Evolutionary conservation across 164 flowering plant genomes (phyloP), one percentile per base, ranked within the genome.

Genomic region (Umbilicus rupestris): DNA sequence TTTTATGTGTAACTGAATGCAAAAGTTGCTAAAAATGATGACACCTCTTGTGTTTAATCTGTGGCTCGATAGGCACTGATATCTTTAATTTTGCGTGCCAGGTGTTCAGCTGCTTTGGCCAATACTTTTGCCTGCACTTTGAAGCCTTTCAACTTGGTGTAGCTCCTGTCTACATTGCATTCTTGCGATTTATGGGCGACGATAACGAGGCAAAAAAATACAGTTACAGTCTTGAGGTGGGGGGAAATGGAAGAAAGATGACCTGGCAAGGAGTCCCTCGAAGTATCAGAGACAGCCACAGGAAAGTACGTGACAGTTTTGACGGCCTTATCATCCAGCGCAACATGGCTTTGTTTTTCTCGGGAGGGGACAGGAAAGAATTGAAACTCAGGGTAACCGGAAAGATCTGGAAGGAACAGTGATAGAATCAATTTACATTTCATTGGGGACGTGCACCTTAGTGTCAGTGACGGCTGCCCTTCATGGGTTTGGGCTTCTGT

Each of bases 101-200:
- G 82, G 82, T 79, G 22, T 79, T 79, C 70, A 76, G 79, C 65
- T 76, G 82, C 77, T 79, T 73, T 69, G 82, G 82, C 35, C 80
- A 79, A 72, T 79, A 77, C 58, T 79, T 79, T 45, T 79, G 82
- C 50, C 69, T 79, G 49, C 82, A 77, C 67, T 79, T 79, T 42
- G 82, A 79, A 66, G 82, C 82, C 19, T 79, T 79, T 69, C 80
- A 77, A 74, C 80, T 77, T 33, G 82, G 82, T 3, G 65, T 77
- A 76, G 76, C 76, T 41, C 82, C 82, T 5, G 82, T 77, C 30
- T 79, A 79, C 72, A 77, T 77, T 44, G 80, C 80, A 37, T 79
- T 77, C 71, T 68, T 79, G 70, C 76, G 82, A 42, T 79, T 79
- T 28, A 75, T 79, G 80, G 82, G 82, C 20, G 82, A 75, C 59